These are phyloP conservation scores for Leccinum boreale DNA, from an alignment of 768 basidiomycete species.

Conservation along the genomic window DNA sequence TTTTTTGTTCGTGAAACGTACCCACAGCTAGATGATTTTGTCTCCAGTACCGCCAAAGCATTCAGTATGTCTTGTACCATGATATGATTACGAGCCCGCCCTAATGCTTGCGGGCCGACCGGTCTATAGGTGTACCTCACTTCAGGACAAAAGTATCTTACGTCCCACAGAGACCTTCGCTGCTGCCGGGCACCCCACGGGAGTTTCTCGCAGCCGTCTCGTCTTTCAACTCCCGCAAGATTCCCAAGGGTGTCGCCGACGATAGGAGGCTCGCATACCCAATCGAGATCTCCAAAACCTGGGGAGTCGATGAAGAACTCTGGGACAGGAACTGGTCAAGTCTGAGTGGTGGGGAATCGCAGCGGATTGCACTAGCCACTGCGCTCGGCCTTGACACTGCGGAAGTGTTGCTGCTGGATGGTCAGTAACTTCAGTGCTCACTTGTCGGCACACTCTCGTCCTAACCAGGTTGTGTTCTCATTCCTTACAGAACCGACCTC, in stretches of 20 bases:
- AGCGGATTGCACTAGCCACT: slow-evolving; percentile 76
- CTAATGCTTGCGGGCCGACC: not conserved
- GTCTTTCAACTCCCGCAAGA: slow-evolving; percentile 46
- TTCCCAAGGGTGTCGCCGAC: slow-evolving; percentile 21
- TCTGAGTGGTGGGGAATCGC: slow-evolving; percentile 84
- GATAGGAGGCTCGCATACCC: slow-evolving; percentile 35
- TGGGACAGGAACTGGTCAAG: slow-evolving; percentile 81
- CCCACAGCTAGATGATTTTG: not conserved
- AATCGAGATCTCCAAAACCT: slow-evolving; percentile 52
- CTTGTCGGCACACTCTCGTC: not conserved
- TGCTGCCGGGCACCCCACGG: slow-evolving; percentile 78
- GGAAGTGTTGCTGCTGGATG: slow-evolving; percentile 77
- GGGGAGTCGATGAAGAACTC: slow-evolving; percentile 64
- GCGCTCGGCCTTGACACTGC: slow-evolving; percentile 72
- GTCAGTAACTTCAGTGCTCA: slow-evolving; percentile 37
- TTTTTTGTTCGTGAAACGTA: not conserved
- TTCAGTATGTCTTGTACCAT: slow-evolving; percentile 38
- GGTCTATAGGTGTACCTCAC: slow-evolving; percentile 57
- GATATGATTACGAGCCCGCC: not conserved
- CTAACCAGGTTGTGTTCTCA: not conserved
- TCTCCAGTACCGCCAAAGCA: slow-evolving; percentile 45
- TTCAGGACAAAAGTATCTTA: slow-evolving; percentile 82
- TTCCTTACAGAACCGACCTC: slow-evolving; percentile 75
- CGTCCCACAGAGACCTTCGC: slow-evolving; percentile 83
- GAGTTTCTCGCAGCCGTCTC: slow-evolving; percentile 63